Conservation (phyloP, 768 basidiomycete genomes). For the Boletus tomentosulus region DNA sequence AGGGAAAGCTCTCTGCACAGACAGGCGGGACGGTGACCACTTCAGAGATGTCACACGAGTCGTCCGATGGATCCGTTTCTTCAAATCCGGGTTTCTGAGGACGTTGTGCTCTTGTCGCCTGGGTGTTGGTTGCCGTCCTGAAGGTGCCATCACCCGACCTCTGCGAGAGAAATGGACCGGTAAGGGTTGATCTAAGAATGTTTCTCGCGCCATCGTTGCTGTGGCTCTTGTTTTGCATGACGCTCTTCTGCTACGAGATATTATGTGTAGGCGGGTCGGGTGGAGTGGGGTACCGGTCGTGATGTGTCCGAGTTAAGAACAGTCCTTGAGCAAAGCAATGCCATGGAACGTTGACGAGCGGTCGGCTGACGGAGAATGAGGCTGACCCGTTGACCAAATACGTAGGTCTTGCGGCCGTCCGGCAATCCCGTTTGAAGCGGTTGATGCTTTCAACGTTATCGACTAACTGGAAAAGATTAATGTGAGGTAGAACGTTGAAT, state of each 20-base stretch:
- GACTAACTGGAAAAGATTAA: too few species aligned
- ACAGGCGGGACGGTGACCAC: not conserved
- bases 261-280: too few species aligned
- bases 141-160: not conserved
- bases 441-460: too few species aligned
- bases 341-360: slow-evolving; percentile 2
- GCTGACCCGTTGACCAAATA: not conserved
- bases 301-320: too few species aligned
- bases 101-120: not conserved
- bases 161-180: not conserved
- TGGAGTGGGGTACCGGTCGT: too few species aligned
- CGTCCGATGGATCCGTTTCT: not conserved
- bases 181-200: not conserved
- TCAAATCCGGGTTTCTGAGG: not conserved
- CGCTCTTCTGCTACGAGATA: not conserved
- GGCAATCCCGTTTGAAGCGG: too few species aligned
- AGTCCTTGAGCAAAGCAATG: not conserved
- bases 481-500: not conserved
- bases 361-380: not conserved
- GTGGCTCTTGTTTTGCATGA: not conserved
- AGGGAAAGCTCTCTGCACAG: not conserved
- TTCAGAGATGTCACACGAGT: slow-evolving; percentile 8
- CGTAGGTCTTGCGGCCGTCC: not conserved
- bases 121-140: not conserved
- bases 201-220: not conserved